phyloP scores from a whole-genome alignment of 2,329 filamentous ascomycete species.

The Fusarium hainanense region DNA sequence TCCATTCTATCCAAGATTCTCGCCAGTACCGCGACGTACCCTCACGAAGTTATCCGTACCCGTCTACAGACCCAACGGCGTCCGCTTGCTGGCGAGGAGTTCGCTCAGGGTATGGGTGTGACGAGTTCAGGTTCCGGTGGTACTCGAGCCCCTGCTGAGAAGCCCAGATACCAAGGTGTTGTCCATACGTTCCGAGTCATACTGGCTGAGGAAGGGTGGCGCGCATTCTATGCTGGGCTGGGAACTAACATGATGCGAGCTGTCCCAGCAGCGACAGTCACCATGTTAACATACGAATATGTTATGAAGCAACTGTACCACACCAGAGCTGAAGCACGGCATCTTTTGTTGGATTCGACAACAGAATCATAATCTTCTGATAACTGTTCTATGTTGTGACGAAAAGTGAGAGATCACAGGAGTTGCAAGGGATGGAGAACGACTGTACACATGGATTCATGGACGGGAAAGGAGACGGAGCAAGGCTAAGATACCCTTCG shows the following conservation, averaged over 20 bases:
- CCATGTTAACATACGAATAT: constrained; percentile 96
- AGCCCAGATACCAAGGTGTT: constrained; percentile 78
- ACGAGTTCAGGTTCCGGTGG: constrained; percentile 45
- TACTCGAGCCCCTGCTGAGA: constrained; percentile 45
- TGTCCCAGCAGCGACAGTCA: constrained; percentile 94
- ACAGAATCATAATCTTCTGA: constrained; percentile 29
- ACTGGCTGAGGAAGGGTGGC: constrained; percentile 90
- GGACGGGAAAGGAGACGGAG: constrained; percentile 30
- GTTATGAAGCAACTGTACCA: constrained; percentile 66
- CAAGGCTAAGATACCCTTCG: constrained; percentile 52
- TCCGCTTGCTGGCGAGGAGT: constrained; percentile 67
- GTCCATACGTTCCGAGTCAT: constrained; percentile 86
- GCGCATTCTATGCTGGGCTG: constrained; percentile 96
- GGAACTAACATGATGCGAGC: constrained; percentile 98
- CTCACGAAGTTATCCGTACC: constrained; percentile 95
- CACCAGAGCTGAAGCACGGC: constrained; percentile 54
- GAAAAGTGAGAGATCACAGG: constrained; percentile 14
- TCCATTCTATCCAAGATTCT: constrained; percentile 95
- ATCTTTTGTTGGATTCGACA: constrained; percentile 32
- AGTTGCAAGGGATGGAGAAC: constrained; percentile 18
- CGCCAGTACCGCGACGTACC: constrained; percentile 94
- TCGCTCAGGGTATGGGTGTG: constrained; percentile 62
- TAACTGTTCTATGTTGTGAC: constrained; percentile 1
- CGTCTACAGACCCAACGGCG: constrained; percentile 92
- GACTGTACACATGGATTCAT: constrained; percentile 34